Conservation (phyloP, 2,329 filamentous ascomycete species). For the Xylariaceae sp. region DNA sequence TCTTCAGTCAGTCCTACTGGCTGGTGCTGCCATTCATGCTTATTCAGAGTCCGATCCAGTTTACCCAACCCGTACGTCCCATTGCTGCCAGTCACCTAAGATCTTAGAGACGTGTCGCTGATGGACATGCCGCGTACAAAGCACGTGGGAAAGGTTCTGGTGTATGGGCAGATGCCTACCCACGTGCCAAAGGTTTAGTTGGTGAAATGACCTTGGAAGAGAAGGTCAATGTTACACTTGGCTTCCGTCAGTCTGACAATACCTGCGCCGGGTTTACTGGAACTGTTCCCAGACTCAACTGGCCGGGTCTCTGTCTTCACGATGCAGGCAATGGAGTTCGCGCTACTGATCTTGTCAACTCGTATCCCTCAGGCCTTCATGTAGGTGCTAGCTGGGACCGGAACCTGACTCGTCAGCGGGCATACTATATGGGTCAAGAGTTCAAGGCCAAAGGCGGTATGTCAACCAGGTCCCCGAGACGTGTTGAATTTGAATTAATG, state of each 20-base stretch:
- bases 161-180: slow-evolving; percentile 55
- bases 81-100: background rate
- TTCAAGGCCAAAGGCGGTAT: slow-evolving; percentile 49
- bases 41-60: slow-evolving; percentile 28
- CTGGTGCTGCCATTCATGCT: slow-evolving; percentile 15
- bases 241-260: slow-evolving; percentile 42
- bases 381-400: slow-evolving; percentile 52
- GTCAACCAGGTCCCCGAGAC: slow-evolving; percentile 2
- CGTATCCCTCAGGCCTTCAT: slow-evolving; percentile 46
- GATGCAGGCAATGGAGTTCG: slow-evolving; percentile 48
- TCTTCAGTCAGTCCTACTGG: slow-evolving; percentile 5
- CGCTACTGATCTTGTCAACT: slow-evolving; percentile 45
- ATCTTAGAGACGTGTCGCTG: background rate
- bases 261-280: slow-evolving; percentile 47
- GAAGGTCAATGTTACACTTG: slow-evolving; percentile 52
- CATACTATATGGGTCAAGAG: slow-evolving; percentile 51
- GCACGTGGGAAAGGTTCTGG: slow-evolving; percentile 33
- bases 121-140: slow-evolving; percentile 15
- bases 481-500: background rate
- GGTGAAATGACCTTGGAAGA: slow-evolving; percentile 62
- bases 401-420: slow-evolving; percentile 49
- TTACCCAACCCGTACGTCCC: slow-evolving; percentile 31
- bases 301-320: slow-evolving; percentile 46
- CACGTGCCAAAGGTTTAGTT: slow-evolving; percentile 54
- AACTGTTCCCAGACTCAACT: slow-evolving; percentile 41